Evolutionary conservation across 2,329 filamentous ascomycete species (phyloP), one percentile per base, ranked within the genome.

Genomic region (Waltergamsia citrina): DNA sequence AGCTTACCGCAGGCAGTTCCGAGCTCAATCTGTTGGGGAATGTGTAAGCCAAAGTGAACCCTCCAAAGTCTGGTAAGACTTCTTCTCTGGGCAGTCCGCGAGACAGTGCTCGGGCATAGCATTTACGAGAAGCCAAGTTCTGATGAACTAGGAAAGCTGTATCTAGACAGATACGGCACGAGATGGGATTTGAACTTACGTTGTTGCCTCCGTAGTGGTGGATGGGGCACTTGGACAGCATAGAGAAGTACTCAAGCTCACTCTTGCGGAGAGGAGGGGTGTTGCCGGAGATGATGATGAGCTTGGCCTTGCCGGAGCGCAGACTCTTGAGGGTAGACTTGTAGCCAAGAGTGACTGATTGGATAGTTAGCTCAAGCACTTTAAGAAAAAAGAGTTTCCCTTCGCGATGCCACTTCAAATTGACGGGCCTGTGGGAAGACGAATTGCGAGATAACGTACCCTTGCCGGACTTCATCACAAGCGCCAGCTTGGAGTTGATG

Each of bases 141-240:
- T 42, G 32, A 20, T 30, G 33, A 29, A 18, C 18, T n/a, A n/a
- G 6, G 20, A 12, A 11, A 14, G 18, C n/a, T 19, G 16, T 29
- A 14, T 19, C 17, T 14, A 12, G 11, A 5, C 7, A 29, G 24
- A 25, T 17, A 20, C 17, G 19, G 7, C 7, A 14, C n/a, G 32
- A 17, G 22, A 7, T 16, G 11, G 21, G 11, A 16, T 16, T 9
- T 5, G 29, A 19, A 86, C 90, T 82, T 81, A 96, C 90, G 79
- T 96, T 96, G 81, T 93, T 94, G 57, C 92, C 92, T 52, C 76
- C 76, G 73, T 95, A 96, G 77, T 98, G 92, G 77, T 96, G 90
- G 57, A 96, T 90, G 47, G 83, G 80, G 54, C 82, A 85, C 81
- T 96, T 94, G 63, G 80, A 81, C 56, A 94, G 67, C 85, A 92